Base-by-base conservation (phyloP, 2,329 filamentous ascomycete genomes). In the Thielaviopsis punctulata region DNA sequence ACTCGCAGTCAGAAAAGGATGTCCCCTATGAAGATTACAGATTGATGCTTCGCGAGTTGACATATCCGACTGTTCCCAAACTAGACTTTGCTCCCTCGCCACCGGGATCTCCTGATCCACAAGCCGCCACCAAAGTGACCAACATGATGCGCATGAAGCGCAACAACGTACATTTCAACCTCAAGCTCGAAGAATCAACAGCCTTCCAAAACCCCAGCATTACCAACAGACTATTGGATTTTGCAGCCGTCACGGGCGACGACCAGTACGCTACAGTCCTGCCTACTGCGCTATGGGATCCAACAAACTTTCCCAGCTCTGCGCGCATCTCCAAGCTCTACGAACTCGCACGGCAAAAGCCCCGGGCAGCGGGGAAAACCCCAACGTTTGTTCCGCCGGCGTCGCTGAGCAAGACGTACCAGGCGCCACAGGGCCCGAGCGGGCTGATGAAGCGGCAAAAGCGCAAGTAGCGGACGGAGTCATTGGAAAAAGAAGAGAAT, bases 91-190 rank as follows among this genome's bases (percentile, higher is more conserved):
- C 85, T 0, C 72, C 77, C 9, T 87, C 84, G 3, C 85, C 85
- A 1, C 80, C 82, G 0, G 76, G 76, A 22, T 76, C 76, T 2
- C 76, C 76, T 10, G 66, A 70, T 0, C 62, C 69, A 30, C 58
- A 66, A 43, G 65, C 79, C 12, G 80, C 75, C 49, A 73, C 75
- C 58, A 88, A 86, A 59, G 82, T 90, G 59, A 73, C 78, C 56
- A 77, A 79, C 55, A 90, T 92, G 58, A 73, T 90, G 0, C 72
- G 77, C 45, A 72, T 90, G n/a, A 92, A 92, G 67, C 79, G 77
- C 60, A 77, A 82, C 57, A 81, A 81, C 4, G 72, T 80, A 15
- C 86, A 92, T 65, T 90, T 90, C 71, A 89, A 92, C 63, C 71
- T 79, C 59, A 80, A 83, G 56, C 69, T 92, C 8, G 76, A 82